These are phyloP conservation scores for Nicotiana sylvestris DNA, from an alignment of 257 asterid genomes.

Conservation along the genomic window DNA sequence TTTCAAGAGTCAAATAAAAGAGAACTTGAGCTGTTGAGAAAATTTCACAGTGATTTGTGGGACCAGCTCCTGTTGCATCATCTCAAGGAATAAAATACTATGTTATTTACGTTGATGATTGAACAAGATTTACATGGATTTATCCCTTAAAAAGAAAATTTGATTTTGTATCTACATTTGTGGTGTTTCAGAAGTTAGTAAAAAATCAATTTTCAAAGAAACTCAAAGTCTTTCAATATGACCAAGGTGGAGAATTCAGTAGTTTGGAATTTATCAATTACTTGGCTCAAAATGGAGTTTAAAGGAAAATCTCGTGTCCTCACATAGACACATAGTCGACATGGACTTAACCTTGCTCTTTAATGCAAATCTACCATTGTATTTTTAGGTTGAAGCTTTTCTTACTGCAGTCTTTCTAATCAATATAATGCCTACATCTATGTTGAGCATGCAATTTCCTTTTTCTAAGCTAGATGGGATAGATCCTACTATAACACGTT, in stretches of 20 bases:
- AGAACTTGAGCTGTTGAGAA: not conserved
- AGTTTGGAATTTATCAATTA: too few species aligned
- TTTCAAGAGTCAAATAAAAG: not conserved
- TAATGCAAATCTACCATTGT: not conserved
- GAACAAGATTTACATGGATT: too few species aligned
- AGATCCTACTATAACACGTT: not conserved
- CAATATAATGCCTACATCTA: not conserved
- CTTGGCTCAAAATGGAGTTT: too few species aligned
- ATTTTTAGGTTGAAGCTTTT: not conserved
- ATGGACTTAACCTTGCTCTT: not conserved
- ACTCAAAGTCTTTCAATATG: too few species aligned
- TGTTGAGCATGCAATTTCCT: not conserved
- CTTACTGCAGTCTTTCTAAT: not conserved
- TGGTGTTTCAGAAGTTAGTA: too few species aligned
- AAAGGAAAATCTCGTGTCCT: too few species aligned
- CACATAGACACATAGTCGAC: too few species aligned
- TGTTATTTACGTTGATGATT: not conserved
- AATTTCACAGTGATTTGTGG: not conserved
- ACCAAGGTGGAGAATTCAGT: too few species aligned
- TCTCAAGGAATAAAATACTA: not conserved
- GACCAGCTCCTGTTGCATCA: not conserved
- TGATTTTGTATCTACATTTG: too few species aligned
- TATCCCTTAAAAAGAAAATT: too few species aligned
- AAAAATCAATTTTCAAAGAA: too few species aligned
- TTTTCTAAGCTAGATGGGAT: not conserved